Percentiles rank a stretch among this genome's conserved stretches.
Evolutionary conservation across 805 yeast genomes (phyloP).

Genomic region (Lipomyces anomalus): DNA sequence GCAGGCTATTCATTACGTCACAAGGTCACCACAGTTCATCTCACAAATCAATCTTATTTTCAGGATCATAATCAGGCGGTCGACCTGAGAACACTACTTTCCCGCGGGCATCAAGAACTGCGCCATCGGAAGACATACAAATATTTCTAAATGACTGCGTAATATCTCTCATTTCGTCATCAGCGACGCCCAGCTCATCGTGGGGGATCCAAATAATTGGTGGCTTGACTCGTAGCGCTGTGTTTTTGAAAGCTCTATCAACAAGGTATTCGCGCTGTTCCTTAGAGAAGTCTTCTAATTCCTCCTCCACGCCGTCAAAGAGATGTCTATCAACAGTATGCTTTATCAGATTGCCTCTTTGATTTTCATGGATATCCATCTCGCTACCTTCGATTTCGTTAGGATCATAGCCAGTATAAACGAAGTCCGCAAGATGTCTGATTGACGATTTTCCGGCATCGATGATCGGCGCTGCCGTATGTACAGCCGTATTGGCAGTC

Average conservation of each 20-base stretch:
- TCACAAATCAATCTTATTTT: constrained; percentile 23
- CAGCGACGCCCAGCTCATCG: constrained; percentile 37
- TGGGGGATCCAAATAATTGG: constrained; percentile 43
- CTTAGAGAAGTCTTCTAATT: constrained; percentile 25
- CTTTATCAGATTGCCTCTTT: constrained; percentile 3
- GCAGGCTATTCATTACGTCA: too few species aligned
- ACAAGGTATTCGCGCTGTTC: constrained; percentile 28
- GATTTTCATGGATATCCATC: not conserved
- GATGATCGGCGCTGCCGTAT: not conserved
- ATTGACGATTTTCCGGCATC: constrained; percentile 1
- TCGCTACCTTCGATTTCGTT: constrained; percentile 16
- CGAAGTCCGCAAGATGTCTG: constrained; percentile 8
- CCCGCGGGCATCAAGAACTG: constrained; percentile 25
- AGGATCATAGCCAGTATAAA: constrained; percentile 20
- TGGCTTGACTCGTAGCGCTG: constrained; percentile 27
- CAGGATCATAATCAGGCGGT: constrained; percentile 29
- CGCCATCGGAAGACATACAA: constrained; percentile 30
- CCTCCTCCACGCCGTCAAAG: constrained; percentile 30
- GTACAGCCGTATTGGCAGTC: not conserved
- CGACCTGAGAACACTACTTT: constrained; percentile 24
- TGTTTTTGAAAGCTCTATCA: constrained; percentile 31
- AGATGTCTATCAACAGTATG: constrained; percentile 16
- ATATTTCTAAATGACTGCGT: constrained; percentile 26
- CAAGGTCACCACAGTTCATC: too few species aligned
- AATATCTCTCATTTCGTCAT: constrained; percentile 32